These are phyloP conservation scores for Aspergillus floridensis DNA, from an alignment of 2,329 filamentous ascomycete genomes.

Conservation along the genomic window DNA sequence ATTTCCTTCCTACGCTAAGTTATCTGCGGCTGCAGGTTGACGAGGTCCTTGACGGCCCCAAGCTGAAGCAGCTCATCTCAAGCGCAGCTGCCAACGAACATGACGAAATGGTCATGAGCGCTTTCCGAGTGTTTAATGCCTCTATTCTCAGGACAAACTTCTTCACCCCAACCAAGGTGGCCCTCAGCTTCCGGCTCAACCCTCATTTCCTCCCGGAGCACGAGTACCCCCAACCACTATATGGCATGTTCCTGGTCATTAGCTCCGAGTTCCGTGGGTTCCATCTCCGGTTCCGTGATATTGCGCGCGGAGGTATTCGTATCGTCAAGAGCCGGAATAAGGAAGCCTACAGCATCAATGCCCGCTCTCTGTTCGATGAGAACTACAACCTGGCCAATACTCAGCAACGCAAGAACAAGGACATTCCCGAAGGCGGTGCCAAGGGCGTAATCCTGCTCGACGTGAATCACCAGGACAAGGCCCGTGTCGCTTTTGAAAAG, in stretches of 20 bases:
- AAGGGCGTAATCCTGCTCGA: constrained; percentile 97
- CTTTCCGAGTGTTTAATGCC: constrained; percentile 93
- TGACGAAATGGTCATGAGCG: constrained; percentile 96
- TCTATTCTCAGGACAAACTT: constrained; percentile 94
- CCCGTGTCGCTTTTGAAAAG: constrained; percentile 92
- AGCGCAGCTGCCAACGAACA: constrained; percentile 87
- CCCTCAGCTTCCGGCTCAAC: constrained; percentile 91
- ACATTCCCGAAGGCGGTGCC: constrained; percentile 95
- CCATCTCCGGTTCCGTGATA: constrained; percentile 95
- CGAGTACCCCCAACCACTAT: constrained; percentile 90
- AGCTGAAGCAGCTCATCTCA: constrained; percentile 73
- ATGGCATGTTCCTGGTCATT: constrained; percentile 98
- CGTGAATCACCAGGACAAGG: constrained; percentile 89
- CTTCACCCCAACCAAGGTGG: constrained; percentile 97
- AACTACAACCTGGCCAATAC: constrained; percentile 98
- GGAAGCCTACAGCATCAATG: constrained; percentile 95
- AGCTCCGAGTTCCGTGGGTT: constrained; percentile 95
- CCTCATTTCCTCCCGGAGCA: constrained; percentile 75
- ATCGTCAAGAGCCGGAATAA: constrained; percentile 98
- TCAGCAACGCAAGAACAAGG: constrained; percentile 99
- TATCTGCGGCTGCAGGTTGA: constrained; percentile 65
- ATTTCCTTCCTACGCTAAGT: constrained; percentile 68
- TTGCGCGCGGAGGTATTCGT: constrained; percentile 92
- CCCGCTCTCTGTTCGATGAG: constrained; percentile 93
- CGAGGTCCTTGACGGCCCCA: constrained; percentile 71